Conservation (phyloP, 768 basidiomycete genomes). For the Kwoniella dendrophila region DNA sequence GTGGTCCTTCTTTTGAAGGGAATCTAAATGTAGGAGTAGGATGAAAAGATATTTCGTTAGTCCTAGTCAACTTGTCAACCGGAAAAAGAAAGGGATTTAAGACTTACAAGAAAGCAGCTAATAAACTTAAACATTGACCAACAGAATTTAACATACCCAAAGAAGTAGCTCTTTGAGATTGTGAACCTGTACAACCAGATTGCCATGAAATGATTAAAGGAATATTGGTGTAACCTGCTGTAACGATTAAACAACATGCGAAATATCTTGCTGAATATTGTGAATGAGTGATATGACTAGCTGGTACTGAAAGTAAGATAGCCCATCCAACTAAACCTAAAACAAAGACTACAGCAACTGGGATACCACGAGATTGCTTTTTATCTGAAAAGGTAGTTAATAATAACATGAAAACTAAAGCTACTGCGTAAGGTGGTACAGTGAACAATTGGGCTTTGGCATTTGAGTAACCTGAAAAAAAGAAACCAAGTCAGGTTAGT, state of each 20-base stretch:
- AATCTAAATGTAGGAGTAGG: slow-evolving; percentile 41
- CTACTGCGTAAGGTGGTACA: slow-evolving; percentile 57
- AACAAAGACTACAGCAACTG: slow-evolving; percentile 49
- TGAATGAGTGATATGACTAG: slow-evolving; percentile 30
- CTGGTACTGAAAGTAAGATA: slow-evolving; percentile 45
- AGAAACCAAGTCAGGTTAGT: background rate
- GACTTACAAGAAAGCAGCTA: slow-evolving; percentile 45
- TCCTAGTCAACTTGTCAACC: slow-evolving; percentile 27
- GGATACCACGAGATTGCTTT: slow-evolving; percentile 47
- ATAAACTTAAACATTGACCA: slow-evolving; percentile 56
- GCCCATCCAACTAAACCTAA: slow-evolving; percentile 57
- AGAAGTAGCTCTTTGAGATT: slow-evolving; percentile 55
- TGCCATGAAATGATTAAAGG: slow-evolving; percentile 54
- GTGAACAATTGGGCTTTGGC: slow-evolving; percentile 55
- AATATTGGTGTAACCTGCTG: slow-evolving; percentile 40
- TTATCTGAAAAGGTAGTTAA: slow-evolving; percentile 50
- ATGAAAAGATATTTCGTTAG: slow-evolving; percentile 9
- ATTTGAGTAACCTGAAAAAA: slow-evolving; percentile 42
- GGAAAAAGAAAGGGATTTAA: background rate
- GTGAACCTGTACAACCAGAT: slow-evolving; percentile 49
- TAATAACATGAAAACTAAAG: slow-evolving; percentile 54
- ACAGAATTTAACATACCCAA: slow-evolving; percentile 58
- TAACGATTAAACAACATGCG: slow-evolving; percentile 55
- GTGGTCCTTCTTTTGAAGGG: slow-evolving; percentile 55
- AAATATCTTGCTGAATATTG: slow-evolving; percentile 57